A percentile compares a stretch with the other conserved stretches of the same genome.
phyloP scores from a whole-genome alignment of 305 asterid genomes.

The Fraxinus paxiana region DNA sequence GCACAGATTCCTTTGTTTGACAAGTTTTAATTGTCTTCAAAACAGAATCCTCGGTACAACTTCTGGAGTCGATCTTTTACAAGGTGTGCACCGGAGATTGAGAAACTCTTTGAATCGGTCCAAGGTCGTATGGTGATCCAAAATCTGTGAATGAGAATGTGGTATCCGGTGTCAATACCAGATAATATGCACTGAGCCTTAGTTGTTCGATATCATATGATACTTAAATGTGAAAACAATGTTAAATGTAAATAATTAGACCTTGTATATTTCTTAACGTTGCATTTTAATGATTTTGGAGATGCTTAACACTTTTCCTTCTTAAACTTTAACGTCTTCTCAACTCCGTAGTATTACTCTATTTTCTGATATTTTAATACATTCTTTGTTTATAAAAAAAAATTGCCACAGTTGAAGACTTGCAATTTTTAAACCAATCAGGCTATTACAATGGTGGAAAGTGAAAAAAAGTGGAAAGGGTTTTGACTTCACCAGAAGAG shows the following conservation, averaged over 20 bases:
- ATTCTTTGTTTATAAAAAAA: not conserved
- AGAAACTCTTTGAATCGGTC: conserved; percentile 84
- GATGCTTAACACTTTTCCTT: not conserved
- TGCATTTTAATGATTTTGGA: not conserved
- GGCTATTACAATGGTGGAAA: not conserved
- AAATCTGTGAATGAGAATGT: conserved; percentile 79
- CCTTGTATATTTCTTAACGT: not conserved
- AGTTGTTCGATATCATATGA: not conserved
- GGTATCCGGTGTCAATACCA: conserved; percentile 59
- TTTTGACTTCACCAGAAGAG: not conserved
- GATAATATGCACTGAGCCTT: conserved; percentile 55
- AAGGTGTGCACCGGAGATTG: conserved; percentile 93
- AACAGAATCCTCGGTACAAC: conserved; percentile 84
- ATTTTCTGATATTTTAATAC: not conserved
- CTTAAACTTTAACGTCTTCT: not conserved
- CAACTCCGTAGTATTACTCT: not conserved
- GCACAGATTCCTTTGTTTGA: not conserved
- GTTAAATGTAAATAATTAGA: not conserved
- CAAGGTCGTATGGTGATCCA: conserved; percentile 92
- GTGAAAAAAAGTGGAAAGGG: not conserved
- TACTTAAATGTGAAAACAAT: not conserved
- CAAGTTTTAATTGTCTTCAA: not conserved
- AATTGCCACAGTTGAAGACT: not conserved
- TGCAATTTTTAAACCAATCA: not conserved
- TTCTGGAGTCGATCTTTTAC: conserved; percentile 93